A percentile compares a stretch with the other conserved stretches of the same genome.
Conservation (phyloP, 73 alveolate genomes). For the Paramecium sexaurelia region DNA sequence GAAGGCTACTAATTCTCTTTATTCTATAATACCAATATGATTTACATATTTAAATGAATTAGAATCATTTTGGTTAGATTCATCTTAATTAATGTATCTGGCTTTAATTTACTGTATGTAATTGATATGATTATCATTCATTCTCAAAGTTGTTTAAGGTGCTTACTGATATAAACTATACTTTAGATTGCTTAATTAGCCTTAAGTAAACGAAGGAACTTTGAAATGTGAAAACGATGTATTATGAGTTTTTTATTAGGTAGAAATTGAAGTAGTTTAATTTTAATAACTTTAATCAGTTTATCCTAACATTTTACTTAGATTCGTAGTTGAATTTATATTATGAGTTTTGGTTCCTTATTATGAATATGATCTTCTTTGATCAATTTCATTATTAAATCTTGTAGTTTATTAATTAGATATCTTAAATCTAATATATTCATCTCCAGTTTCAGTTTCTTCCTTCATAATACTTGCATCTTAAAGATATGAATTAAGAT, state of each 20-base stretch:
- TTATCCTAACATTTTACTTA: constrained; percentile 10
- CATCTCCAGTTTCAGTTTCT: constrained; percentile 20
- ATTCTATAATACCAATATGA: not conserved
- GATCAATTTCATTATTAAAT: not conserved
- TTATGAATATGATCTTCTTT: constrained; percentile 41
- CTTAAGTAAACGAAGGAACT: constrained; percentile 21
- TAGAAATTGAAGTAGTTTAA: not conserved
- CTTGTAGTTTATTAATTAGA: constrained; percentile 8
- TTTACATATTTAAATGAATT: not conserved
- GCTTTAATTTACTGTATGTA: not conserved
- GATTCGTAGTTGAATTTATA: not conserved
- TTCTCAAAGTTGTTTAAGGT: constrained; percentile 38
- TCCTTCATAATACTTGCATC: constrained; percentile 33
- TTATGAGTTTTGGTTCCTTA: not conserved
- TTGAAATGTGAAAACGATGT: constrained; percentile 42
- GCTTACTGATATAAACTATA: not conserved
- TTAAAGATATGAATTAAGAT: not conserved
- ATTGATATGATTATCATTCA: constrained; percentile 49
- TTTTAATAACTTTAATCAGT: constrained; percentile 26
- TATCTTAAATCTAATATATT: not conserved
- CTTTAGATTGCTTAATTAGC: not conserved
- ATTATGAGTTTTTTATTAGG: constrained; percentile 26
- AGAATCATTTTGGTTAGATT: not conserved
- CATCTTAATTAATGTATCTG: constrained; percentile 38
- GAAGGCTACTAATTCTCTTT: constrained; percentile 51